These are phyloP conservation scores for Pyrenophora teres DNA, from an alignment of 2,329 filamentous ascomycete species.

Conservation along the genomic window DNA sequence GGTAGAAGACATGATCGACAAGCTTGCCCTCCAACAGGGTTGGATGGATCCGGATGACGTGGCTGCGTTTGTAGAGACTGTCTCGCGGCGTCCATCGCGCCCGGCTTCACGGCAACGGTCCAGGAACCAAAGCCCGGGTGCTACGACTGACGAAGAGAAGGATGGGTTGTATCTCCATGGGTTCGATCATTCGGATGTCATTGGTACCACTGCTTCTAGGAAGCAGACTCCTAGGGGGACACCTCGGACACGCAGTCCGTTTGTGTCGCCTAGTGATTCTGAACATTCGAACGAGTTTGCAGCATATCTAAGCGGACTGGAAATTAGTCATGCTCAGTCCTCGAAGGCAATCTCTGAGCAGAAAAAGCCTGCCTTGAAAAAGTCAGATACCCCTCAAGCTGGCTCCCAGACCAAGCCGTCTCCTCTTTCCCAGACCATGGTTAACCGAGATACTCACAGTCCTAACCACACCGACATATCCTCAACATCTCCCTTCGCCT, in stretches of 20 bases:
- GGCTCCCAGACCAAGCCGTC: no score
- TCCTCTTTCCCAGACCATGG: no score
- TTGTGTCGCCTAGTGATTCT: no score
- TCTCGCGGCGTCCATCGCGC: background rate
- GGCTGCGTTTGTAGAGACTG: background rate
- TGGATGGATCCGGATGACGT: constrained; percentile 5
- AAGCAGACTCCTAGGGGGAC: background rate
- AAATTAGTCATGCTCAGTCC: no score
- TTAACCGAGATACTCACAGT: no score
- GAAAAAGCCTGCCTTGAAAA: background rate
- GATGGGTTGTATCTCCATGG: constrained; percentile 4
- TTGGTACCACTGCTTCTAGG: background rate
- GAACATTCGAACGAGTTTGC: no score
- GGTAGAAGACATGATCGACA: background rate
- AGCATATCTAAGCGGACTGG: no score
- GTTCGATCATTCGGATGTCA: background rate
- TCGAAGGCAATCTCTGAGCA: background rate
- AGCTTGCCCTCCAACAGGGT: background rate
- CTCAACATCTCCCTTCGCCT: background rate
- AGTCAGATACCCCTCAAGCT: background rate
- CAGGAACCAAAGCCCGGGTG: background rate
- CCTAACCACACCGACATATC: no score
- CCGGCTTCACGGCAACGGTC: background rate
- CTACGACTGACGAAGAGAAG: background rate
- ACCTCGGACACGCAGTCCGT: background rate